Evolutionary conservation across 176 grass and related monocot species (phyloP).

Genomic region (Lolium multiflorum): DNA sequence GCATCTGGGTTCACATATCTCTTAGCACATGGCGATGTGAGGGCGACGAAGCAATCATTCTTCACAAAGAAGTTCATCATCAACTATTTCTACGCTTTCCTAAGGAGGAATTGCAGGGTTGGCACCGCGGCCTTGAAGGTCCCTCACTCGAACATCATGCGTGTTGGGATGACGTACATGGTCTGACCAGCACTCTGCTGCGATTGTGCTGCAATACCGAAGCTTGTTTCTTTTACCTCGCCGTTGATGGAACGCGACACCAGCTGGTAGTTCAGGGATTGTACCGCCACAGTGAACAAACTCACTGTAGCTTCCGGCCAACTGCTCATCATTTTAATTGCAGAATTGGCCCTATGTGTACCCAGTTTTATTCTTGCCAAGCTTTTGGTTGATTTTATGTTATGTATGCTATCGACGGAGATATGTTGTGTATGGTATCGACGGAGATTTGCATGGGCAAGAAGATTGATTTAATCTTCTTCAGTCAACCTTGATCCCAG

Average conservation of each 20-base stretch:
- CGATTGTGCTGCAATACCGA: conserved; percentile 8
- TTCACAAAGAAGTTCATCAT: conserved; percentile 93
- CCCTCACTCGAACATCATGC: conserved; percentile 93
- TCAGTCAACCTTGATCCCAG: not conserved
- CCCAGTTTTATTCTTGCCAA: not conserved
- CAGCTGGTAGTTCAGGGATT: conserved; percentile 44
- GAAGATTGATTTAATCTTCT: conserved; percentile 1
- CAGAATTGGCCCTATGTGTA: conserved; percentile 39
- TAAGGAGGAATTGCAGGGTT: conserved; percentile 93
- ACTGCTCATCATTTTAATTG: conserved; percentile 51
- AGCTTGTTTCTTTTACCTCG: not conserved
- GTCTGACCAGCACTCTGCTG: conserved; percentile 55
- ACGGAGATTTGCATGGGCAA: conserved; percentile 20
- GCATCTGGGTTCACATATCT: conserved; percentile 94
- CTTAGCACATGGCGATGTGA: conserved; percentile 79
- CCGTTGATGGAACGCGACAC: conserved; percentile 31
- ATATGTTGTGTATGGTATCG: not conserved
- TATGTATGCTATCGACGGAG: not conserved
- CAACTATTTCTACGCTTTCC: conserved; percentile 95
- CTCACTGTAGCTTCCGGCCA: conserved; percentile 37
- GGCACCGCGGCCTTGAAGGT: conserved; percentile 87
- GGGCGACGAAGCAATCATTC: conserved; percentile 90
- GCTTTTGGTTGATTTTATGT: not conserved
- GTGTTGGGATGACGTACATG: conserved; percentile 95
- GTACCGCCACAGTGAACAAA: conserved; percentile 30